Evolutionary conservation across 345 rosid species (phyloP), one percentile per base, ranked within the genome.

Genomic region (Lenwebbia sp.): DNA sequence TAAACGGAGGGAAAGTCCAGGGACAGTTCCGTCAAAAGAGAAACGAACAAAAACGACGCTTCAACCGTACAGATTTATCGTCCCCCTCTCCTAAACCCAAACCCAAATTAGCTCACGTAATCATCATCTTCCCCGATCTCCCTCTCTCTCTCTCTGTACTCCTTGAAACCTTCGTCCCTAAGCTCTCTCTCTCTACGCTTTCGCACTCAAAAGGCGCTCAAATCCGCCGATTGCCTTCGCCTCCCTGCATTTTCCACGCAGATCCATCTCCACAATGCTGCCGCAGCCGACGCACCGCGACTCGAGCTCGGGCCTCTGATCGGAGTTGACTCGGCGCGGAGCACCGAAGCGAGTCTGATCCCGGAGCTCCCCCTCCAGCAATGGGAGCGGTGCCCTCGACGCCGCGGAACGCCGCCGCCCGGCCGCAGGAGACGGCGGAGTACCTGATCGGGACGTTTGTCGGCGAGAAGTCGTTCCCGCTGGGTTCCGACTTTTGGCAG

Each of bases 311-410:
- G 78, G 23, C 78, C 13, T 0, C 44, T 54, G 60, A 83, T 83
- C 47, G 84, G 60, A 83, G 60, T 40, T 41, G 26, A 83, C 76
- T 37, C 22, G 23, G 23, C 41, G 41, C 11, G 22, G 22, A 41
- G 22, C 40, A 62, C 76, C 41, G 41, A 53, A 15, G 21, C 21
- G 21, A 53, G 54, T 53, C 21, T 22, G 54, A 15, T 14, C 21
- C 54, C 21, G 54, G 54, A 14, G 52, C 52, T 11, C 4, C 76
- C 41, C 11, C 44, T 33, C 13, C 47, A 2, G 78, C 78, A 49
- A 96, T 96, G 99, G 99, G 99, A 83, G 95, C 93, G 40, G 96
- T 84, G 85, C 95, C 99, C 89, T 97, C 99, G 26, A 94, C 98
- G 90, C 98, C 98, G 89, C 91, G 92, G 54, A 87, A 83, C 26